phyloP scores from a whole-genome alignment of 1,284 basidiomycete species.

The Apiotrichum veenhuisii region DNA sequence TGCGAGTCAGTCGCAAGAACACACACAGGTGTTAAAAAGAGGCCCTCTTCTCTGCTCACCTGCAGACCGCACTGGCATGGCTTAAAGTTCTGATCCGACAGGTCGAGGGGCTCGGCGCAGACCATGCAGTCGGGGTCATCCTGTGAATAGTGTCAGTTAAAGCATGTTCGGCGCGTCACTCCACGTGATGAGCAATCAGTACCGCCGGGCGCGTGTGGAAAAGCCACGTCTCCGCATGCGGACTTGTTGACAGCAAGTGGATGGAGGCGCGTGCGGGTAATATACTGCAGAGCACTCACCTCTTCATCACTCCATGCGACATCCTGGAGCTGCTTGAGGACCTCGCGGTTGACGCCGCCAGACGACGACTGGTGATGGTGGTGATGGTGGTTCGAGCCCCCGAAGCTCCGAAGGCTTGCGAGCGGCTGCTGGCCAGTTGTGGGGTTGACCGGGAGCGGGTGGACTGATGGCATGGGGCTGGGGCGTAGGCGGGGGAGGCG shows the following conservation, averaged over 20 bases:
- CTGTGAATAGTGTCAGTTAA: slow-evolving; percentile 51
- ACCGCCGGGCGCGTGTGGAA: background rate
- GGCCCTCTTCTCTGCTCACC: slow-evolving; percentile 54
- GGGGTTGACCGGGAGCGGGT: slow-evolving; percentile 46
- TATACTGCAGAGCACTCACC: slow-evolving; percentile 37
- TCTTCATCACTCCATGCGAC: slow-evolving; percentile 99
- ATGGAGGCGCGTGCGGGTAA: too few relatives aligned
- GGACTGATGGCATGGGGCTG: slow-evolving; percentile 27
- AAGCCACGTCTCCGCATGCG: too few relatives aligned
- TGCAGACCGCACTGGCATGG: slow-evolving; percentile 99
- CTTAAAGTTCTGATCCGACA: slow-evolving; percentile 98
- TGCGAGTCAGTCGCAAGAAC: background rate
- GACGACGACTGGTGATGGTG: slow-evolving; percentile 11
- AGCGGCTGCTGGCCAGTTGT: slow-evolving; percentile 45
- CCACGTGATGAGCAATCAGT: background rate
- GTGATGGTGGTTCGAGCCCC: slow-evolving; percentile 12
- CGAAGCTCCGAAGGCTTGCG: slow-evolving; percentile 21
- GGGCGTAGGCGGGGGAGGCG: background rate
- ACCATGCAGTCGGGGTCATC: slow-evolving; percentile 98
- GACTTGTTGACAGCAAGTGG: background rate
- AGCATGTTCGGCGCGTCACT: background rate
- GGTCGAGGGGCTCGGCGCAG: slow-evolving; percentile 97
- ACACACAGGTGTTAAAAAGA: slow-evolving; percentile 3
- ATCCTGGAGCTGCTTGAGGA: slow-evolving; percentile 72
- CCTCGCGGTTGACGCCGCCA: slow-evolving; percentile 46